These are phyloP conservation scores for Colletotrichum echinochloae DNA, from an alignment of 2,329 filamentous ascomycete species.

Conservation along the genomic window DNA sequence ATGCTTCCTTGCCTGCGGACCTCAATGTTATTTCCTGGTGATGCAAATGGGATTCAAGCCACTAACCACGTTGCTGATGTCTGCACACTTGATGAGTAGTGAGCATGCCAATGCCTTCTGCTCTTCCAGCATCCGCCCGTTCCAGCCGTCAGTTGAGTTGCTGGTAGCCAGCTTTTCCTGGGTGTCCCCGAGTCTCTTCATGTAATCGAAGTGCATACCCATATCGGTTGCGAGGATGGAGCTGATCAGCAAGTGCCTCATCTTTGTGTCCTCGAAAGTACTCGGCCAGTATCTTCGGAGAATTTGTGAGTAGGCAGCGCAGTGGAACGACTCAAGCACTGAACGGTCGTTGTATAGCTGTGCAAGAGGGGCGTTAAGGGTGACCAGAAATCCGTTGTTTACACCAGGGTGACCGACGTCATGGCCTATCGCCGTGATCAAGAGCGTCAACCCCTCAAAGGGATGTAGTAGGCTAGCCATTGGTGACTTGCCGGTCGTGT, in stretches of 20 bases:
- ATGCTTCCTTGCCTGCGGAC: constrained; percentile 80
- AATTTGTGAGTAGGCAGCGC: constrained; percentile 96
- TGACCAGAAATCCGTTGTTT: constrained; percentile 96
- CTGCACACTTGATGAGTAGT: constrained; percentile 95
- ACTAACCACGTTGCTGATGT: constrained; percentile 97
- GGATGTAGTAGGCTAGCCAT: constrained; percentile 83
- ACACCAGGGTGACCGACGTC: constrained; percentile 98
- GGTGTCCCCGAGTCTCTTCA: constrained; percentile 85
- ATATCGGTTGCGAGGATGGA: constrained; percentile 98
- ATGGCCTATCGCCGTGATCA: constrained; percentile 97
- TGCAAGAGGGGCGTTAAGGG: constrained; percentile 90
- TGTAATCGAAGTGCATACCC: constrained; percentile 97
- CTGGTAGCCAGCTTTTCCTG: constrained; percentile 81
- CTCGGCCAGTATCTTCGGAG: constrained; percentile 91
- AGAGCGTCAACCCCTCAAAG: constrained; percentile 87
- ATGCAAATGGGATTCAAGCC: background rate
- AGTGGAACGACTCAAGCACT: constrained; percentile 96
- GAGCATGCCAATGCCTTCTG: constrained; percentile 87
- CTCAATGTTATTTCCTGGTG: constrained; percentile 41
- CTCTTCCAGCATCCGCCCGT: constrained; percentile 79
- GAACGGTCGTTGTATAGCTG: constrained; percentile 98
- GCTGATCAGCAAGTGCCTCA: constrained; percentile 94
- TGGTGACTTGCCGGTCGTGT: constrained; percentile 64
- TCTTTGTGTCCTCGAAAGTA: constrained; percentile 80
- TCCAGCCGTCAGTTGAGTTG: constrained; percentile 78